phyloP scores from a whole-genome alignment of 2,329 filamentous ascomycete genomes.

The Blastomyces emzantsi region DNA sequence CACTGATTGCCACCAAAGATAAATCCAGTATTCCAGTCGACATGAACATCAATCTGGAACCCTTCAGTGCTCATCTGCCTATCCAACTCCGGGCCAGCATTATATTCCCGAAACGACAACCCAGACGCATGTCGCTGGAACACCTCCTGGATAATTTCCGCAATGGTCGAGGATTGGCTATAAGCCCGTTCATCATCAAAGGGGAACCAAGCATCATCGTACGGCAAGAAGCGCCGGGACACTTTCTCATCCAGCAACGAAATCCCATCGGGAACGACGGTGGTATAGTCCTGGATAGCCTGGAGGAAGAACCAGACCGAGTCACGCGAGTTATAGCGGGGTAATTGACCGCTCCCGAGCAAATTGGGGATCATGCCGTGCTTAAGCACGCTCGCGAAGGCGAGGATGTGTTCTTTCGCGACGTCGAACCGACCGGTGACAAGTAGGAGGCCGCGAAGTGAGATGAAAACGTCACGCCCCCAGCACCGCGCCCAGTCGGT shows the following conservation, averaged over 20 bases:
- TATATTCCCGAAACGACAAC: slow-evolving; percentile 87
- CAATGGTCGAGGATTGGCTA: slow-evolving; percentile 69
- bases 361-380: slow-evolving; percentile 98
- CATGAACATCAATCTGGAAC: slow-evolving; percentile 82
- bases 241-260: slow-evolving; percentile 67
- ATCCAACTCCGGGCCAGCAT: slow-evolving; percentile 80
- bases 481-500: slow-evolving; percentile 93
- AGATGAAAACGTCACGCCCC: slow-evolving; percentile 96
- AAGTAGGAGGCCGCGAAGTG: slow-evolving; percentile 80
- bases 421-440: slow-evolving; percentile 82
- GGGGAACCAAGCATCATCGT: slow-evolving; percentile 91
- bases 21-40: slow-evolving; percentile 85
- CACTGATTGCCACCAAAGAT: slow-evolving; percentile 88
- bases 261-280: slow-evolving; percentile 67
- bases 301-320: slow-evolving; percentile 98
- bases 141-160: slow-evolving; percentile 87
- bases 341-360: slow-evolving; percentile 71
- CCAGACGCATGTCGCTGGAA: slow-evolving; percentile 85
- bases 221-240: slow-evolving; percentile 79
- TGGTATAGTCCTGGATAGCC: slow-evolving; percentile 85
- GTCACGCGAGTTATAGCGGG: slow-evolving; percentile 91
- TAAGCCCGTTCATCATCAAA: slow-evolving; percentile 76
- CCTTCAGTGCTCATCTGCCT: slow-evolving; percentile 87
- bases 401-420: slow-evolving; percentile 86
- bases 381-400: slow-evolving; percentile 92